Conservation (phyloP, 192 early-diverging fungal genomes). For the Linnemannia hyalina region DNA sequence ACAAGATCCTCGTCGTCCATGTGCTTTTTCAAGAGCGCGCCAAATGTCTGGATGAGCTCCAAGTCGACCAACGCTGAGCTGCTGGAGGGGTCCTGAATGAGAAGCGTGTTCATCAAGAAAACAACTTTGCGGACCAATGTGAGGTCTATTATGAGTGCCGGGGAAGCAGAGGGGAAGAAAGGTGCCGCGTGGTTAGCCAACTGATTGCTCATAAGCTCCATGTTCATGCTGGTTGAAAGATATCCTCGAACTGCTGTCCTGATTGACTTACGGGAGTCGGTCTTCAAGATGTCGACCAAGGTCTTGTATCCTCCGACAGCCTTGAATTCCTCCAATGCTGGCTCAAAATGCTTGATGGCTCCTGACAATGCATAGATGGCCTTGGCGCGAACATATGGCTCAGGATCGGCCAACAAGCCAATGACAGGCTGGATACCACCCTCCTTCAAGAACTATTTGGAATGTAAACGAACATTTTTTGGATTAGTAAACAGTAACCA, state of each 20-base stretch:
- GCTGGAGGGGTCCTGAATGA: conserved; percentile 68
- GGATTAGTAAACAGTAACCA: neutral
- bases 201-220: neutral
- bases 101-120: conserved; percentile 73
- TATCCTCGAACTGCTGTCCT: neutral
- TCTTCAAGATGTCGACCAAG: conserved; percentile 62
- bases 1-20: conserved; percentile 63
- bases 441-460: conserved; percentile 60
- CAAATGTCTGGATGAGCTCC: conserved; percentile 61
- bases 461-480: neutral
- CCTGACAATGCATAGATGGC: conserved; percentile 80
- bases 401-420: conserved; percentile 58
- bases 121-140: conserved; percentile 65
- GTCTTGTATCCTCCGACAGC: conserved; percentile 57
- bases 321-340: conserved; percentile 71
- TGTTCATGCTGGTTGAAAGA: neutral
- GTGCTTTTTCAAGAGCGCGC: conserved; percentile 56
- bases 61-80: conserved; percentile 60
- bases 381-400: conserved; percentile 69
- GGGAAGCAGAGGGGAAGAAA: neutral
- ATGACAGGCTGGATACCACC: conserved; percentile 64
- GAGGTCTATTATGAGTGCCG: conserved; percentile 33
- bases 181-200: neutral
- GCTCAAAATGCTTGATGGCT: conserved; percentile 68
- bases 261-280: conserved; percentile 50